Evolutionary conservation across 306 rosid species (phyloP).

Genomic region (Begonia fuchsioides): DNA sequence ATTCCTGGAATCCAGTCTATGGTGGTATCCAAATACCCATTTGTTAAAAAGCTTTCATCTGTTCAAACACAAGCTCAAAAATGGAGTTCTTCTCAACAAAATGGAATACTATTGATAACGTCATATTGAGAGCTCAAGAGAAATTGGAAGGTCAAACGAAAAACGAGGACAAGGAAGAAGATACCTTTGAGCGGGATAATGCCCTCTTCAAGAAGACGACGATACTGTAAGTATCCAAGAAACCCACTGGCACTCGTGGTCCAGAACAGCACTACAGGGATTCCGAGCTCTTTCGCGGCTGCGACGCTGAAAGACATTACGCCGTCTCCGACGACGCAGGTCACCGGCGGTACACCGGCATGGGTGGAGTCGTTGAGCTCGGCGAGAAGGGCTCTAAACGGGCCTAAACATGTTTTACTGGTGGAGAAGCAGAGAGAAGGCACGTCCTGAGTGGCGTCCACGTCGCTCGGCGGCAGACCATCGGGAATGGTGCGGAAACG

Average conservation of each 20-base stretch:
- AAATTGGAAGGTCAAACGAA: too few relatives aligned
- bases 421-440: slow-evolving; percentile 9
- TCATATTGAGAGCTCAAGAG: too few relatives aligned
- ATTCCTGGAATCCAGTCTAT: slow-evolving; percentile 15
- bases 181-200: slow-evolving; percentile 15
- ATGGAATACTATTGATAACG: background rate
- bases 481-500: slow-evolving; percentile 13
- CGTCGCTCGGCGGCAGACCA: slow-evolving; percentile 8
- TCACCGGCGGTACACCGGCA: background rate
- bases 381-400: slow-evolving; percentile 2
- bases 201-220: background rate
- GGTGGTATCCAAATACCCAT: slow-evolving; percentile 9
- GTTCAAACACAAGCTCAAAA: background rate
- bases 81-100: background rate
- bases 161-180: too few relatives aligned
- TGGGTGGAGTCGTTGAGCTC: slow-evolving; percentile 3
- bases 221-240: background rate
- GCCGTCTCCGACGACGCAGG: slow-evolving; percentile 9
- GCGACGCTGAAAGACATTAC: slow-evolving; percentile 6
- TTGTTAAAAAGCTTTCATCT: slow-evolving; percentile 11
- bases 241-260: slow-evolving; percentile 3
- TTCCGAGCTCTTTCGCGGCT: slow-evolving; percentile 3
- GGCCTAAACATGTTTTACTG: slow-evolving; percentile 4
- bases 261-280: slow-evolving; percentile 7
- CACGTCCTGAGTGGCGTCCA: slow-evolving; percentile 2